Conservation (phyloP, 2,329 filamentous ascomycete species). For the Simplicillium sp. region DNA sequence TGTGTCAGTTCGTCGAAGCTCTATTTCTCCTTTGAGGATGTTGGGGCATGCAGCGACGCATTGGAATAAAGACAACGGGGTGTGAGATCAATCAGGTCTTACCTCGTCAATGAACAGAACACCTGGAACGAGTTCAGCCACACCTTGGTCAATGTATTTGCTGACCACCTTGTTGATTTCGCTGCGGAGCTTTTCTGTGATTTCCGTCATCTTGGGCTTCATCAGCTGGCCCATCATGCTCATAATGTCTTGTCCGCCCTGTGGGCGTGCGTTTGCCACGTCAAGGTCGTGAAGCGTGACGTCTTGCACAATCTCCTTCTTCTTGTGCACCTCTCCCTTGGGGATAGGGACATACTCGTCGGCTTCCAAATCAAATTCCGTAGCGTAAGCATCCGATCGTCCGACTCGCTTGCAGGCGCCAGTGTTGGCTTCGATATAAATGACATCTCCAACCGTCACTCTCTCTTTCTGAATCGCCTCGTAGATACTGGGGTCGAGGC, state of each 20-base stretch:
- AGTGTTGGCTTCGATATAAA: constrained; percentile 99
- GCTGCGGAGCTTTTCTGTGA: constrained; percentile 88
- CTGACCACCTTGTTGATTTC: constrained; percentile 99
- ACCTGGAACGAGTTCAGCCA: constrained; percentile 94
- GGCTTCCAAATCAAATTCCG: constrained; percentile 95
- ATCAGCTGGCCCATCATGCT: constrained; percentile 99
- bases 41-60: too few species aligned
- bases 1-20: constrained; percentile 4
- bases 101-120: constrained; percentile 99
- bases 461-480: constrained; percentile 98
- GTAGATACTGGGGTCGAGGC: constrained; percentile 95
- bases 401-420: constrained; percentile 96
- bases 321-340: constrained; percentile 99
- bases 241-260: constrained; percentile 98
- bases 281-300: constrained; percentile 96
- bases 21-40: neutral
- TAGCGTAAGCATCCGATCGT: constrained; percentile 91
- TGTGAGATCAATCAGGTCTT: constrained; percentile 16
- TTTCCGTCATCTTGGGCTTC: constrained; percentile 99
- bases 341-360: constrained; percentile 98
- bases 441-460: constrained; percentile 90
- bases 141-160: constrained; percentile 97
- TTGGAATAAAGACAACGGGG: neutral
- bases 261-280: constrained; percentile 86
- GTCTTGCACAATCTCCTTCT: constrained; percentile 99